Conservation (phyloP, 2,329 filamentous ascomycete species). For the Alternaria rosae region DNA sequence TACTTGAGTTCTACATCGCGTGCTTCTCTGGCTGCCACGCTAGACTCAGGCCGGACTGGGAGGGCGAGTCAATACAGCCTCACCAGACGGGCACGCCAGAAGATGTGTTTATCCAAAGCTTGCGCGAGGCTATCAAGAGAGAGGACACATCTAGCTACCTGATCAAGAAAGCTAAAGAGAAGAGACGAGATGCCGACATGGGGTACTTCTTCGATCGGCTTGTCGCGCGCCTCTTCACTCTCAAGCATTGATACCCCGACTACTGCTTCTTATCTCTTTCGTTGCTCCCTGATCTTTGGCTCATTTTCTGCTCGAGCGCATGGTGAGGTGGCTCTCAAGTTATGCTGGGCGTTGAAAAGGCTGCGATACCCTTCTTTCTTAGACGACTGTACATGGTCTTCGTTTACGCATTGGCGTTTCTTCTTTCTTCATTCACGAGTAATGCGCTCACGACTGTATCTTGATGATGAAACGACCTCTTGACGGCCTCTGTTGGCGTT, state of each 20-base stretch:
- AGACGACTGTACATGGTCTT: background rate
- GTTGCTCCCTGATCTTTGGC: background rate
- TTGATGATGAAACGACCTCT: background rate
- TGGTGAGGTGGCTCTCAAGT: background rate
- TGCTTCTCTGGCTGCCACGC: conserved; percentile 48
- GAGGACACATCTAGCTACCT: conserved; percentile 34
- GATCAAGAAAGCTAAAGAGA: conserved; percentile 23
- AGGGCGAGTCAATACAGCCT: conserved; percentile 28
- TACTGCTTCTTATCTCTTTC: background rate
- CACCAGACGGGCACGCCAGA: conserved; percentile 12
- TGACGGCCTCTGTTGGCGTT: background rate
- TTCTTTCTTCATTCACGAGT: background rate
- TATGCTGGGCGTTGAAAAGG: background rate
- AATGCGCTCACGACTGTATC: background rate
- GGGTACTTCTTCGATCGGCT: conserved; percentile 49
- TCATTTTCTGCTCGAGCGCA: background rate
- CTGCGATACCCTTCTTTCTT: conserved; percentile 9
- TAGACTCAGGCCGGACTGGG: conserved; percentile 37
- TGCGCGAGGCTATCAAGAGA: conserved; percentile 34
- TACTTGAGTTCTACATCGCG: conserved; percentile 43
- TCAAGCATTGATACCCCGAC: conserved; percentile 9
- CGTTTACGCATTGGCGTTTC: background rate
- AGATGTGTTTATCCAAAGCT: conserved; percentile 39
- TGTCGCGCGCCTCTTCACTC: conserved; percentile 43
- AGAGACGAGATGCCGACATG: conserved; percentile 40